Evolutionary conservation across 139 green algal genomes (phyloP), one percentile per base, ranked within the genome.

Genomic region (Micromonas commoda): DNA sequence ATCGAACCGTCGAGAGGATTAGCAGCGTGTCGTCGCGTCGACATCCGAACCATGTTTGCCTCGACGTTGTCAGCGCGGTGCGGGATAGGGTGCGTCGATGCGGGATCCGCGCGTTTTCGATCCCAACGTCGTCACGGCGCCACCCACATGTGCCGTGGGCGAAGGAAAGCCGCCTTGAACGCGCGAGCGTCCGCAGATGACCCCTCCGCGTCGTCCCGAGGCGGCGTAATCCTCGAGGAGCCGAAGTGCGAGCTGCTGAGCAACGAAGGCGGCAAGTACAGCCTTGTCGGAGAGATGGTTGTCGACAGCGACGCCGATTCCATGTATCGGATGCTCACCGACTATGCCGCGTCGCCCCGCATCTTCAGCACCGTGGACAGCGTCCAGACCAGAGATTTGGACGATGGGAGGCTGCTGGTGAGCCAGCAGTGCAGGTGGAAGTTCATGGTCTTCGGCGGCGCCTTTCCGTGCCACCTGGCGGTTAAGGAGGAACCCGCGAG

Each of bases 401-500:
- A 28, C 28, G 6, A 70, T 26, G 63, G 63, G n/a, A 34, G 29
- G 45, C 32, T 38, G 34, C 52, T 24, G 32, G 53, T 75, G 23
- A 24, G 35, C 20, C 68, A 75, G 37, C 16, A 26, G 68, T 75
- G 68, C 37, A 16, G 31, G 6, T 75, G 68, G 68, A 75, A 75
- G 35, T 75, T 75, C 53, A 61, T 75, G n/a, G 45, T 75, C 5
- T 75, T 75, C 68, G 68, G 68, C 4, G 68, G 68, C 23, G 29
- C 37, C 1, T 75, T 75, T 31, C 37, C 37, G 9, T 39, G 21
- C 68, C 34, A 38, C 34, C 53, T 75, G 2, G 68, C n/a, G 37
- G 68, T 75, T 3, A 28, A 37, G 2, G 68, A 75, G 37, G 32
- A 20, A 3, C 34, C 52, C 35, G 2, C 31, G 68, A 26, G 61